Conservation (phyloP, 2,329 filamentous ascomycete genomes). For the Dothidotthia symphoricarpi region DNA sequence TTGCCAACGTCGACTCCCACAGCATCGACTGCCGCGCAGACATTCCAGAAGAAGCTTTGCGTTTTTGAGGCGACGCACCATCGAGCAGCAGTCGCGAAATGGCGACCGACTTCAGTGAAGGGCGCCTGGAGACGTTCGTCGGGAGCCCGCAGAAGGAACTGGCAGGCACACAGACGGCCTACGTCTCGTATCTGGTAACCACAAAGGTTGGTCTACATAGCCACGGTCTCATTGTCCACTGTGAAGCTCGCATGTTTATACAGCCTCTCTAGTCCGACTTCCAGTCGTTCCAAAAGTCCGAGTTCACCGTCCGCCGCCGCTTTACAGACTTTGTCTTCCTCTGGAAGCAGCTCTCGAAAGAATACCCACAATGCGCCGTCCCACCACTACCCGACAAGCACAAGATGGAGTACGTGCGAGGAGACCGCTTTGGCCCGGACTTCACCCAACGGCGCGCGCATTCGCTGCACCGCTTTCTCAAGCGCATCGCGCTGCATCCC, state of each 20-base stretch:
- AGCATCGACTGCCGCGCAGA: background rate
- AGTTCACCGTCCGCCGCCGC: conserved; percentile 77
- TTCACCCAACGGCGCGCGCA: conserved; percentile 87
- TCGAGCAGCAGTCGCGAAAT: conserved; percentile 19
- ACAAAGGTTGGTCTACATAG: conserved; percentile 63
- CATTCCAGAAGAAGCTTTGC: conserved; percentile 1
- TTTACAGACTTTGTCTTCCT: conserved; percentile 98
- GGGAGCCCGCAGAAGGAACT: conserved; percentile 88
- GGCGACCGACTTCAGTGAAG: conserved; percentile 50
- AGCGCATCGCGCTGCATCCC: conserved; percentile 82
- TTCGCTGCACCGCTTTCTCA: conserved; percentile 87
- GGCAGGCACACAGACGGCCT: conserved; percentile 93
- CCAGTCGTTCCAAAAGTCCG: conserved; percentile 81
- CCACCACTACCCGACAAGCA: conserved; percentile 97
- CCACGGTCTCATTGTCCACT: background rate
- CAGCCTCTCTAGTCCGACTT: conserved; percentile 72
- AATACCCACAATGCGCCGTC: conserved; percentile 88
- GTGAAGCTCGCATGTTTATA: conserved; percentile 10
- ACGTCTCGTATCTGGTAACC: conserved; percentile 91
- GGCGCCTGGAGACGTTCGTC: conserved; percentile 80
- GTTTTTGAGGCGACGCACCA: background rate
- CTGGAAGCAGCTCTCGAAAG: conserved; percentile 81
- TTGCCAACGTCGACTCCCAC: conserved; percentile 3
- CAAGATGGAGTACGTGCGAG: conserved; percentile 97
- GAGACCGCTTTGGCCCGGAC: conserved; percentile 89